A percentile compares a stretch with the other conserved stretches of the same genome.
These are phyloP conservation scores for Solanum lycopersicoides DNA, from an alignment of 257 asterid species.

Conservation along the genomic window DNA sequence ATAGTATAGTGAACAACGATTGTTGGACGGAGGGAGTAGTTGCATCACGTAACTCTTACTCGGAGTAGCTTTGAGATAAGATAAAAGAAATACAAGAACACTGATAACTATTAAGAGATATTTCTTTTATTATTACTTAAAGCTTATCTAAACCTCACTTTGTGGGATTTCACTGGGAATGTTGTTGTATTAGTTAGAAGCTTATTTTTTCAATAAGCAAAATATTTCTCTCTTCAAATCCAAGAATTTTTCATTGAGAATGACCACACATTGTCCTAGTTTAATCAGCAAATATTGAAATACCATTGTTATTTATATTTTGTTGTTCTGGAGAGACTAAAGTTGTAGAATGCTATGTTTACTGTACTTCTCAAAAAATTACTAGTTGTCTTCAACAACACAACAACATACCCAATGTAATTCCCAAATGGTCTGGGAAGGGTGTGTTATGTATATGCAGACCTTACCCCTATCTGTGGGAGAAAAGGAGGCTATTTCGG, in stretches of 20 bases:
- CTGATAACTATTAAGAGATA: background rate
- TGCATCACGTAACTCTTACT: background rate
- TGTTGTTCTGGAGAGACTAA: background rate
- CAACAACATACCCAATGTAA: background rate
- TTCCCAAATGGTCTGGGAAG: background rate
- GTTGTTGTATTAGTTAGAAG: background rate
- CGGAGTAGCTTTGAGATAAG: background rate
- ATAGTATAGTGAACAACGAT: background rate
- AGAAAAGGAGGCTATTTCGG: background rate
- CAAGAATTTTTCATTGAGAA: background rate
- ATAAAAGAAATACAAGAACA: background rate
- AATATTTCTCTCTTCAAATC: background rate
- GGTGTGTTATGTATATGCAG: background rate
- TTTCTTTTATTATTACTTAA: background rate
- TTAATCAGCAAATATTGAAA: background rate
- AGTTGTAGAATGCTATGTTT: background rate
- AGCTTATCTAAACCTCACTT: background rate
- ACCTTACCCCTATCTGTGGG: background rate
- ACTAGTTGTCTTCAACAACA: background rate
- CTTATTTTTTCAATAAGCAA: background rate
- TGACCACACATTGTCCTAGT: background rate
- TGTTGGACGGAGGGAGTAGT: background rate
- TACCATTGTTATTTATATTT: background rate
- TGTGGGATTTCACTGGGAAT: background rate
- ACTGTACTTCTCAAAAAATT: background rate